Evolutionary conservation across 768 basidiomycete genomes (phyloP).

Genomic region (Calvatia gigantea): DNA sequence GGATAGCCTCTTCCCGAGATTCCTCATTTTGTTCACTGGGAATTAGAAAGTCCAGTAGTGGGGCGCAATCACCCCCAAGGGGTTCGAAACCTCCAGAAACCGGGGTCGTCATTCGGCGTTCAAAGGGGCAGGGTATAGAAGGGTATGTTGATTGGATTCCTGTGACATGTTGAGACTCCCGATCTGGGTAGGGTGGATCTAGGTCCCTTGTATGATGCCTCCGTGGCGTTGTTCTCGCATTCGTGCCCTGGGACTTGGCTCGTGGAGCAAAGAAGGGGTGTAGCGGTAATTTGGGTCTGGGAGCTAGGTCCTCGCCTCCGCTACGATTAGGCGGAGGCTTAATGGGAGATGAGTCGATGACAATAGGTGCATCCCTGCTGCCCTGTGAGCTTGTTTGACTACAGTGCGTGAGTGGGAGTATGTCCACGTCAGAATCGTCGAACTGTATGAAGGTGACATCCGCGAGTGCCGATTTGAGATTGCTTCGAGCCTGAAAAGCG

Average conservation of each 20-base stretch:
- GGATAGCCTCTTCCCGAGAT: neutral
- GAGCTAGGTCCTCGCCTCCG: neutral
- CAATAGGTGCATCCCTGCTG: conserved; percentile 39
- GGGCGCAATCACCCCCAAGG: neutral
- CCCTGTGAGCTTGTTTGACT: conserved; percentile 15
- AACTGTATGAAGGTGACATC: neutral
- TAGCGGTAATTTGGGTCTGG: conserved; percentile 25
- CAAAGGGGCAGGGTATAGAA: conserved; percentile 12
- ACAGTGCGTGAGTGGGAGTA: neutral
- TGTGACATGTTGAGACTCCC: conserved; percentile 55
- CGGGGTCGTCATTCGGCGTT: conserved; percentile 10
- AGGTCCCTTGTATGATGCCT: conserved; percentile 12
- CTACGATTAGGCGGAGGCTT: conserved; percentile 18
- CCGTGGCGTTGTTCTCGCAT: conserved; percentile 7
- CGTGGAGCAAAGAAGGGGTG: conserved; percentile 46
- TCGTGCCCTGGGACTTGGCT: conserved; percentile 15
- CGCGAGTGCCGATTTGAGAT: neutral
- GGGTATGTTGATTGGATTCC: conserved; percentile 47
- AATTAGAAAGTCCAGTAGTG: neutral
- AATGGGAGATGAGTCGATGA: conserved; percentile 40
- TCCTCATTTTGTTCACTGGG: conserved; percentile 2
- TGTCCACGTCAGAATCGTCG: neutral
- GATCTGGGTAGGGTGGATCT: conserved; percentile 44
- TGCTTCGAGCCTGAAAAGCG: neutral
- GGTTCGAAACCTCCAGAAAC: neutral